phyloP scores from a whole-genome alignment of 148 eudicot species.

The Rhododendron simsii region DNA sequence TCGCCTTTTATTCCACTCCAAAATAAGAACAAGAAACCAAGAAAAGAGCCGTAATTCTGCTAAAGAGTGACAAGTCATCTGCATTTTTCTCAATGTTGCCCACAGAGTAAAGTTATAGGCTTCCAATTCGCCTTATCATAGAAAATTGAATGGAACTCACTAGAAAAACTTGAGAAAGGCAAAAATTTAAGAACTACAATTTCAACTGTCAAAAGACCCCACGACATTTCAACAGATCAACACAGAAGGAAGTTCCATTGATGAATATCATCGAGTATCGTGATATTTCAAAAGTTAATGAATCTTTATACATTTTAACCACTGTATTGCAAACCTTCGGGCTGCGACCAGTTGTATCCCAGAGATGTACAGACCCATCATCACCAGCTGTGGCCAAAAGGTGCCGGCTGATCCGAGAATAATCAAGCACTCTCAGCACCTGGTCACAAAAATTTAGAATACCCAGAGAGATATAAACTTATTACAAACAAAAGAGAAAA shows the following conservation, averaged over 20 bases:
- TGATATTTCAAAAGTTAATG: not conserved
- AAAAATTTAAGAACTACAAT: not conserved
- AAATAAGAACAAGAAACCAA: not conserved
- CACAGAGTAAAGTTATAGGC: not conserved
- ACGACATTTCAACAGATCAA: not conserved
- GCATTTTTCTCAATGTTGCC: not conserved
- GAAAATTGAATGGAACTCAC: not conserved
- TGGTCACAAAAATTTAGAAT: conserved; percentile 45
- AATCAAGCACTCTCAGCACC: conserved; percentile 94
- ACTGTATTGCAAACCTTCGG: conserved; percentile 62
- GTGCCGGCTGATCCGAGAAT: conserved; percentile 91
- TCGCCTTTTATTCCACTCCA: not conserved
- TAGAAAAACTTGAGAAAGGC: not conserved
- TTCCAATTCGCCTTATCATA: not conserved
- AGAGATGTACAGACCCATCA: conserved; percentile 92
- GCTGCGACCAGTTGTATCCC: conserved; percentile 91
- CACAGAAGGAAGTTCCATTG: not conserved
- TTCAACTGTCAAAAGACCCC: not conserved
- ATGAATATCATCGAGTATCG: not conserved
- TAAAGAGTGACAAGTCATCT: conserved; percentile 1
- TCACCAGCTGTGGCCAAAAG: conserved; percentile 96
- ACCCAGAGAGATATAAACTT: conserved; percentile 13
- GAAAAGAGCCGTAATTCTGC: not conserved
- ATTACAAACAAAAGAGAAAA: conserved; percentile 1
- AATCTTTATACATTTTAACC: not conserved